A percentile compares a stretch with the other conserved stretches of the same genome.
phyloP scores from a whole-genome alignment of 306 rosid genomes.

The Vigna nakashimae region DNA sequence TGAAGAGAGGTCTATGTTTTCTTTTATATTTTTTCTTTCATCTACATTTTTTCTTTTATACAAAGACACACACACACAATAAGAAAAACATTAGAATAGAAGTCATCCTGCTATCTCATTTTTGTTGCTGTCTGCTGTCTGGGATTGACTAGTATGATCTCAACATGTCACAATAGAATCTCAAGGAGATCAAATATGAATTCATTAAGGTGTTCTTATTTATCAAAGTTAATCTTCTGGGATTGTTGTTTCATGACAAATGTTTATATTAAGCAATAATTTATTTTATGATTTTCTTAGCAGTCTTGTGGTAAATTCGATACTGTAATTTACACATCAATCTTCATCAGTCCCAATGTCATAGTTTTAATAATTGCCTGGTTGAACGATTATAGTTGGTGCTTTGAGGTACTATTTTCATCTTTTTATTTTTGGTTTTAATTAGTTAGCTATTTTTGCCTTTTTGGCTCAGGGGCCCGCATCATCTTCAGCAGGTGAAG shows the following conservation, averaged over 20 bases:
- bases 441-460: slow-evolving; percentile 19
- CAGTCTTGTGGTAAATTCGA: slow-evolving; percentile 13
- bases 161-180: neutral
- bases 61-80: no score
- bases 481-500: slow-evolving; percentile 59
- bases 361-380: slow-evolving; percentile 10
- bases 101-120: no score
- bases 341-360: slow-evolving; percentile 30
- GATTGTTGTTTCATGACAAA: neutral
- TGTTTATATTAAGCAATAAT: neutral
- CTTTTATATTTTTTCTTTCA: no score
- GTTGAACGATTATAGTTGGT: slow-evolving; percentile 4
- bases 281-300: slow-evolving; percentile 22
- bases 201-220: neutral
- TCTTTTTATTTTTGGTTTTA: neutral
- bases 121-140: no score
- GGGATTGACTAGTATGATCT: no score
- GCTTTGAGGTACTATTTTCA: neutral
- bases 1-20: no score
- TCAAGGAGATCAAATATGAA: neutral
- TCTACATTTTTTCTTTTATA: no score
- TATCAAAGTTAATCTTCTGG: neutral
- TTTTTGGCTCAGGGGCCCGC: slow-evolving; percentile 57
- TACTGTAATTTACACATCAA: slow-evolving; percentile 25
- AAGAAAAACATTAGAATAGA: no score